Evolutionary conservation across 2,329 filamentous ascomycete genomes (phyloP).

Genomic region (Teratosphaeria epicoccoides): DNA sequence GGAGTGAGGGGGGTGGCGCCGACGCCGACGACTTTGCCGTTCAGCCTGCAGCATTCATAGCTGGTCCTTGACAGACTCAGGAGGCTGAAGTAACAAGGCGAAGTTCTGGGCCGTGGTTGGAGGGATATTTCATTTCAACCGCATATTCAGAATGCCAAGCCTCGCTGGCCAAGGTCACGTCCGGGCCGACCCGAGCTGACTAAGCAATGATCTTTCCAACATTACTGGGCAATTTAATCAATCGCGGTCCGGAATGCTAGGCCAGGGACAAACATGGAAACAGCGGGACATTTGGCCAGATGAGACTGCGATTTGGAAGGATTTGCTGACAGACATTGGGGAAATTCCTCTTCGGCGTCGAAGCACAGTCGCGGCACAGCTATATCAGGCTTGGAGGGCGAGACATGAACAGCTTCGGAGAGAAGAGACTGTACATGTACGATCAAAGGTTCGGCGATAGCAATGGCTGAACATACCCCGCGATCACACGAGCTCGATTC

Average conservation of each 20-base stretch:
- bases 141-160: neutral
- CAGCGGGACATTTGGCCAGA: neutral
- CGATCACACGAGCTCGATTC: neutral
- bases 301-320: neutral
- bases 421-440: neutral
- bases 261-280: neutral
- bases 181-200: neutral
- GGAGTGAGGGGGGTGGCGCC: neutral
- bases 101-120: neutral
- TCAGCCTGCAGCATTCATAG: neutral
- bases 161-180: neutral
- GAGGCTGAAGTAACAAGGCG: too few relatives aligned
- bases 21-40: neutral
- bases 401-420: neutral
- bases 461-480: conserved; percentile 3
- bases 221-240: neutral
- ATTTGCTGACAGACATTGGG: neutral
- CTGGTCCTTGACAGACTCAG: too few relatives aligned
- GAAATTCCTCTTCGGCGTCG: neutral
- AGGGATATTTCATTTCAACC: neutral
- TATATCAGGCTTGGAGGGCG: neutral
- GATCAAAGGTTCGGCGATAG: neutral
- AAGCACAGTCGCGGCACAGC: neutral
- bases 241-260: neutral
- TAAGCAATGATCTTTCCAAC: neutral